A percentile compares a stretch with the other conserved stretches of the same genome.
phyloP scores from a whole-genome alignment of 495 filamentous ascomycete species.

The Penicillium waksmanii region DNA sequence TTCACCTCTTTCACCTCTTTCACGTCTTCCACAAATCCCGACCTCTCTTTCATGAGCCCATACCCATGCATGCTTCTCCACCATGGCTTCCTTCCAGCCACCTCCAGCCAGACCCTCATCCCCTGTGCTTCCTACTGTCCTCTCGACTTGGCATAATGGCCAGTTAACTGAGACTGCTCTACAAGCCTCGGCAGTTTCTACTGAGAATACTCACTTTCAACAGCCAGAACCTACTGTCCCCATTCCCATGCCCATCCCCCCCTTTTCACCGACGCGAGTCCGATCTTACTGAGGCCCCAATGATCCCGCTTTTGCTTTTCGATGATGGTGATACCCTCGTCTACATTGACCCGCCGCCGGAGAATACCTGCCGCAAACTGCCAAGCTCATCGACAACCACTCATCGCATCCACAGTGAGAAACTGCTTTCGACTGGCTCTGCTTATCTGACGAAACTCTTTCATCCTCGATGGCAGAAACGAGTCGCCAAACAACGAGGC shows the following conservation, averaged over 20 bases:
- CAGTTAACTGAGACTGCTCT: not conserved
- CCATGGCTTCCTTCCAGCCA: not conserved
- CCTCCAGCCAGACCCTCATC: not conserved
- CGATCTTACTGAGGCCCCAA: not conserved
- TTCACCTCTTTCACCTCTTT: constrained; percentile 4
- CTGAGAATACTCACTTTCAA: too few species aligned
- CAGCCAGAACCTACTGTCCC: too few species aligned
- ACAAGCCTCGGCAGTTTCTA: too few species aligned
- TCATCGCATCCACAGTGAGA: constrained; percentile 49
- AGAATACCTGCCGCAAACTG: constrained; percentile 27
- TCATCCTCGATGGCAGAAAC: constrained; percentile 35
- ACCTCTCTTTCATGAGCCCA: not conserved
- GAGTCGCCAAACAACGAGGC: constrained; percentile 35
- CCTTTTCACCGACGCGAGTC: not conserved
- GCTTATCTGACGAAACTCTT: constrained; percentile 53
- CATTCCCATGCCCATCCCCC: too few species aligned
- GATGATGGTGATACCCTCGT: constrained; percentile 56
- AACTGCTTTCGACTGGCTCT: constrained; percentile 51
- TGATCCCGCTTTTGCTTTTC: constrained; percentile 35
- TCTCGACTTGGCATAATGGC: not conserved
- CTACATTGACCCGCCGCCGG: constrained; percentile 51
- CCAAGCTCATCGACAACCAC: constrained; percentile 27
- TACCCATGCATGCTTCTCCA: not conserved
- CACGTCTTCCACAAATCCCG: too few species aligned
- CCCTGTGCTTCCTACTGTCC: not conserved